Evolutionary conservation across 371 early-diverging fungal species (phyloP).

Genomic region (Parasitella parasitica): DNA sequence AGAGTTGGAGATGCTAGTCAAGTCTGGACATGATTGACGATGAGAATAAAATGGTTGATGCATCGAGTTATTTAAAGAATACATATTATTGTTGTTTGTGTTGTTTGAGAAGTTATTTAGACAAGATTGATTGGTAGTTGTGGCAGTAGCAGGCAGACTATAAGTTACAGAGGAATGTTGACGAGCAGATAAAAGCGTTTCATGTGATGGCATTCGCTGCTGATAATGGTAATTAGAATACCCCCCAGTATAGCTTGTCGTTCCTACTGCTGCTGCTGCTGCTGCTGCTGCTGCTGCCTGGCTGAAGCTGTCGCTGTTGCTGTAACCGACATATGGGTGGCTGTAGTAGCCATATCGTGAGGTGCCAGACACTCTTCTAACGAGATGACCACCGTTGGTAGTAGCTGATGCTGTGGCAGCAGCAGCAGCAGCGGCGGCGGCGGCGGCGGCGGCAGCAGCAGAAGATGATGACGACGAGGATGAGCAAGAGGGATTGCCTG

Average conservation of each 20-base stretch:
- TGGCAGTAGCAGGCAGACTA: not conserved
- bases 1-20: constrained; percentile 11
- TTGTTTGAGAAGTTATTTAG: constrained; percentile 9
- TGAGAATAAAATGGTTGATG: constrained; percentile 19
- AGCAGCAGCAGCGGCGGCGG: not conserved
- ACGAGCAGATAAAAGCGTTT: constrained; percentile 1
- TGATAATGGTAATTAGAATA: constrained; percentile 16
- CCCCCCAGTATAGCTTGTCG: constrained; percentile 15
- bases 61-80: constrained; percentile 6
- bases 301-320: constrained; percentile 4
- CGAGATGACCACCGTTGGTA: not conserved
- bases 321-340: not conserved
- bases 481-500: constrained; percentile 12
- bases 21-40: constrained; percentile 26
- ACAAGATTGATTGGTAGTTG: not conserved
- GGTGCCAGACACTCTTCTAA: not conserved
- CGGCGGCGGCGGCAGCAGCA: not conserved
- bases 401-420: constrained; percentile 1
- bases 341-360: constrained; percentile 14
- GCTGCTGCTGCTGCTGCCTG: too few species aligned
- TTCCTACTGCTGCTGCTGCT: too few species aligned
- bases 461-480: not conserved
- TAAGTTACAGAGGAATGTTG: not conserved
- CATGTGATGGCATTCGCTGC: constrained; percentile 10
- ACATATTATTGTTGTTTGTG: constrained; percentile 6